Evolutionary conservation across 148 eudicot species (phyloP).

Genomic region (Vaccinium vitisidaea): DNA sequence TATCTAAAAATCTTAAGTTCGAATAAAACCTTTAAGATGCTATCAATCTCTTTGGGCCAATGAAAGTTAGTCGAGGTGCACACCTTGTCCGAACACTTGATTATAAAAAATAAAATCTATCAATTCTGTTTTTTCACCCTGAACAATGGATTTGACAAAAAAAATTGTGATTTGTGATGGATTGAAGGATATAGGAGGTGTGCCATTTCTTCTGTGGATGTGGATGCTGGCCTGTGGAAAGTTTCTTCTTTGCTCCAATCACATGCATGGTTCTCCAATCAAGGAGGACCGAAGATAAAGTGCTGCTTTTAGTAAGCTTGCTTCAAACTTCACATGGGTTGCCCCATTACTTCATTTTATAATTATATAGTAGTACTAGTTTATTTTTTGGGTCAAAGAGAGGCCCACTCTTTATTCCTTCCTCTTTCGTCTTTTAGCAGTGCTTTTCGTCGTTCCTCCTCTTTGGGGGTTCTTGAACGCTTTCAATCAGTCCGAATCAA

Average conservation of each 20-base stretch:
- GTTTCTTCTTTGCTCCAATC: background rate
- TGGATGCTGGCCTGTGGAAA: background rate
- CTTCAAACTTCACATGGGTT: background rate
- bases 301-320: background rate
- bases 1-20: no score
- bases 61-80: no score
- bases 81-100: no score
- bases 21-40: no score
- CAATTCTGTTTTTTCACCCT: background rate
- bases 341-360: background rate
- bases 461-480: background rate
- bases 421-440: background rate
- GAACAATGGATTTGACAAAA: background rate
- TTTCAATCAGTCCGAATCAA: background rate
- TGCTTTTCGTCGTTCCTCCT: background rate
- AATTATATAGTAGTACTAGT: no score
- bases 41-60: no score
- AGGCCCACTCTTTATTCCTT: background rate
- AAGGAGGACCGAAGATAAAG: slow-evolving; percentile 1
- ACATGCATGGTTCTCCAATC: slow-evolving; percentile 15
- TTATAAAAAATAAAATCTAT: background rate
- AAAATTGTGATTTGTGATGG: background rate
- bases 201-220: background rate
- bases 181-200: background rate
- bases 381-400: background rate